Conservation (phyloP, 768 basidiomycete genomes). For the Amanita subjunquillea region DNA sequence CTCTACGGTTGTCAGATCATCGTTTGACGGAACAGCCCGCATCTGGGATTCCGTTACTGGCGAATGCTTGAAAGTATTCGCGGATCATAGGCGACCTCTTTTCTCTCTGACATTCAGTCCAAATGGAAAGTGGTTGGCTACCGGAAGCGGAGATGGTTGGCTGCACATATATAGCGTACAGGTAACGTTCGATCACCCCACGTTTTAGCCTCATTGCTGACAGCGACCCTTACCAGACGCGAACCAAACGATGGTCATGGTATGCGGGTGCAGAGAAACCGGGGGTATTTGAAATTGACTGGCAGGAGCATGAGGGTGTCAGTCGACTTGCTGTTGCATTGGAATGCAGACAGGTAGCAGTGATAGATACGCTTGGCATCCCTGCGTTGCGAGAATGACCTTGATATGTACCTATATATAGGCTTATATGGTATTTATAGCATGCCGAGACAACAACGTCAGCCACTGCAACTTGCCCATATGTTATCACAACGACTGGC, state of each 20-base stretch:
- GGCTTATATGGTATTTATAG: background rate
- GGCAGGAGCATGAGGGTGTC: conserved; percentile 43
- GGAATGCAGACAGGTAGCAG: conserved; percentile 56
- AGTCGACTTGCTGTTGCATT: conserved; percentile 63
- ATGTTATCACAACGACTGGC: conserved; percentile 1
- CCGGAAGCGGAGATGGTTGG: conserved; percentile 73
- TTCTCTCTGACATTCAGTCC: conserved; percentile 74
- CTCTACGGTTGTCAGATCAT: conserved; percentile 36
- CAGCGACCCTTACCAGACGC: conserved; percentile 17
- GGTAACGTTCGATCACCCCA: conserved; percentile 26
- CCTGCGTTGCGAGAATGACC: conserved; percentile 17
- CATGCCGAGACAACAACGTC: conserved; percentile 1
- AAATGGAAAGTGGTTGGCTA: conserved; percentile 58
- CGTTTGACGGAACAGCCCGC: conserved; percentile 72
- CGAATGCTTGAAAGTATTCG: conserved; percentile 60
- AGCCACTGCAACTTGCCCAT: conserved; percentile 8
- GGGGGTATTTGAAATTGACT: conserved; percentile 69
- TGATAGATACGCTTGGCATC: conserved; percentile 51
- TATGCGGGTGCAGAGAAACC: conserved; percentile 44
- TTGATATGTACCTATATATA: background rate
- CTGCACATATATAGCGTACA: conserved; percentile 61
- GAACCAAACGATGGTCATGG: conserved; percentile 56
- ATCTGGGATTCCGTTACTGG: conserved; percentile 80
- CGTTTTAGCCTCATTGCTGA: background rate
- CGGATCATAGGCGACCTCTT: conserved; percentile 61